Percentiles rank a stretch among this genome's conserved stretches.
These are phyloP conservation scores for Melastoma candidum DNA, from an alignment of 441 rosid species.

Conservation along the genomic window DNA sequence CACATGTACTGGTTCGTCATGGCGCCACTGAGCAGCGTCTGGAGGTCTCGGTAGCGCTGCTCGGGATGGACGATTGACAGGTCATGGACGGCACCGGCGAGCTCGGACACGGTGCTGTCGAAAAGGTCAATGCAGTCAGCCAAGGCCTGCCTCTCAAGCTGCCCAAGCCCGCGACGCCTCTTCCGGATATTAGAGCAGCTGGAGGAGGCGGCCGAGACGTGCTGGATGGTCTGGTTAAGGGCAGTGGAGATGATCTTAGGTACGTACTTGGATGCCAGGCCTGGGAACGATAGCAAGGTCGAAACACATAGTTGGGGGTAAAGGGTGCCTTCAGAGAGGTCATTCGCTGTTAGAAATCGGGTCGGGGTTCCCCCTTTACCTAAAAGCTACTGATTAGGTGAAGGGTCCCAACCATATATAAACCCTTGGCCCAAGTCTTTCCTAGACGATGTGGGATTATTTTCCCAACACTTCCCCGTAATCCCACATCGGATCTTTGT, in stretches of 20 bases:
- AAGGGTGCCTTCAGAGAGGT: too few relatives aligned
- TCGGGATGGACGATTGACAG: slow-evolving; percentile 18
- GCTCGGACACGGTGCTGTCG: slow-evolving; percentile 26
- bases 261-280: slow-evolving; percentile 33
- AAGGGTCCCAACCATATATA: too few relatives aligned
- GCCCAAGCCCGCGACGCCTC: slow-evolving; percentile 17
- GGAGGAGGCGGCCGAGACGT: slow-evolving; percentile 32
- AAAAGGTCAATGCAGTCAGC: slow-evolving; percentile 41
- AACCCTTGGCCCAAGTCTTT: too few relatives aligned
- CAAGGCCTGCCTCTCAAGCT: slow-evolving; percentile 30
- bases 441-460: too few relatives aligned
- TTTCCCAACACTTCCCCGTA: too few relatives aligned
- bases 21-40: slow-evolving; percentile 40
- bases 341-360: too few relatives aligned
- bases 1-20: slow-evolving; percentile 58
- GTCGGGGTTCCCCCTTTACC: too few relatives aligned
- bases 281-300: slow-evolving; percentile 37
- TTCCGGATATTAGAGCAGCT: slow-evolving; percentile 33
- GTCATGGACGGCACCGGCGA: slow-evolving; percentile 23
- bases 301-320: slow-evolving; percentile 39
- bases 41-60: slow-evolving; percentile 26
- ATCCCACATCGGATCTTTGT: too few relatives aligned
- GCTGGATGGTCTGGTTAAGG: slow-evolving; percentile 39
- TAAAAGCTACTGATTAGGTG: too few relatives aligned
- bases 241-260: slow-evolving; percentile 40